Base-by-base conservation (phyloP, 495 filamentous ascomycete genomes). In the Geopyxis carbonaria region DNA sequence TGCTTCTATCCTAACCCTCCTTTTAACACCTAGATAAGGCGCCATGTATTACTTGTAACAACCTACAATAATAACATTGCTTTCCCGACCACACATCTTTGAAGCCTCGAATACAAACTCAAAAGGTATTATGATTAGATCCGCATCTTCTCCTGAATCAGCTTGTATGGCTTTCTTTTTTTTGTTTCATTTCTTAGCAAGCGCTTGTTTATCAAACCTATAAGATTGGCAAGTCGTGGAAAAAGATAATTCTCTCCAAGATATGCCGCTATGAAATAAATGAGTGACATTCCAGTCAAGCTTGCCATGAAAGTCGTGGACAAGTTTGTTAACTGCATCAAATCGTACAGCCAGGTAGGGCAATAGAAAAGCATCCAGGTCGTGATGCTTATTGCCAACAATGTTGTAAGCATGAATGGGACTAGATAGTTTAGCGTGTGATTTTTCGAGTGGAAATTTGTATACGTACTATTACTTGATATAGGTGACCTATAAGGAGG, bases 251-350 rank as follows among this genome's bases (percentile, higher is more conserved):
- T 65, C 57, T 97, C 89, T 7, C 72, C 72, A 15, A 67, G 43
- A 71, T 75, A 87, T 2, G 80, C 69, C 11, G 75, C 31, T 2
- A 51, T 50, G 42, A 93, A 77, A 37, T 75, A 78, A 5, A 64
- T 63, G 13, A 77, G 34, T 38, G 75, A 85, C 15, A 93, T 59
- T 0, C 59, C 61, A 5, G 93, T 40, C 25, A 93, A 57, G 44
- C 76, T 78, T 28, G 71, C 31, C 54, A 78, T 77, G 59, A 93
- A 97, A 25, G 61, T 58, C 41, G 60, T 55, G 29, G 73, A 73
- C 60, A 93, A 71, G 16, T 57, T 63, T 1, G 85, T 97, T 49
- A 97, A 63, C 55, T 93, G 72, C 86, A 97, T 95, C 32, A 86
- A 51, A 3, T 67, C 61, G 22, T 53, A 59, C 14, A 95, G 59